Conservation (phyloP, 805 yeast species). For the Metschnikowia hibisci region DNA sequence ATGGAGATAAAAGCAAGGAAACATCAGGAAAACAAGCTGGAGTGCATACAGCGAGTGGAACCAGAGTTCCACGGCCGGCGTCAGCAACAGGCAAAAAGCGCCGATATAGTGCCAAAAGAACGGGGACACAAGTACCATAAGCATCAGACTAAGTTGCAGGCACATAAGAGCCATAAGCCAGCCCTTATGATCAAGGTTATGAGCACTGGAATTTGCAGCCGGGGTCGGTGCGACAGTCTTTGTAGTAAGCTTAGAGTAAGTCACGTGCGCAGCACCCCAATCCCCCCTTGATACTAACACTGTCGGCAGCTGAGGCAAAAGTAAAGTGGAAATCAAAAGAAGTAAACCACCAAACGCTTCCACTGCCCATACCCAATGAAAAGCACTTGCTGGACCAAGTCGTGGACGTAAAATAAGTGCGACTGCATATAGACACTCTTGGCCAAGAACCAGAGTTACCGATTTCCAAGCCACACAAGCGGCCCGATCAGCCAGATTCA, state of each 20-base stretch:
- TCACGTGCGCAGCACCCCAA: constrained; percentile 9
- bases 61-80: constrained; percentile 6
- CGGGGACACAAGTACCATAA: constrained; percentile 4
- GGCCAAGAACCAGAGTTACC: constrained; percentile 7
- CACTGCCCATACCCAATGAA: constrained; percentile 12
- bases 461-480: constrained; percentile 16
- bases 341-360: constrained; percentile 11
- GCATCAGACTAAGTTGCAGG: constrained; percentile 9
- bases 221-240: not conserved
- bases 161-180: constrained; percentile 6
- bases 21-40: constrained; percentile 36
- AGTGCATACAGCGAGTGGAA: constrained; percentile 30
- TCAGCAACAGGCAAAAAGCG: constrained; percentile 10
- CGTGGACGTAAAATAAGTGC: constrained; percentile 4
- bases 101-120: constrained; percentile 9
- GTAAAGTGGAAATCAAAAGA: constrained; percentile 5
- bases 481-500: constrained; percentile 19
- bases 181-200: not conserved
- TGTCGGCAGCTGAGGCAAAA: constrained; percentile 15
- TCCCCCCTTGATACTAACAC: constrained; percentile 9
- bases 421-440: constrained; percentile 6
- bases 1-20: constrained; percentile 44
- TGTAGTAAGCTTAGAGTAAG: constrained; percentile 7
- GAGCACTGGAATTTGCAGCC: constrained; percentile 4
- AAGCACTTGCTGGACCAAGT: constrained; percentile 2